phyloP scores from a whole-genome alignment of 2,329 filamentous ascomycete genomes.

The Aspergillus flavus region DNA sequence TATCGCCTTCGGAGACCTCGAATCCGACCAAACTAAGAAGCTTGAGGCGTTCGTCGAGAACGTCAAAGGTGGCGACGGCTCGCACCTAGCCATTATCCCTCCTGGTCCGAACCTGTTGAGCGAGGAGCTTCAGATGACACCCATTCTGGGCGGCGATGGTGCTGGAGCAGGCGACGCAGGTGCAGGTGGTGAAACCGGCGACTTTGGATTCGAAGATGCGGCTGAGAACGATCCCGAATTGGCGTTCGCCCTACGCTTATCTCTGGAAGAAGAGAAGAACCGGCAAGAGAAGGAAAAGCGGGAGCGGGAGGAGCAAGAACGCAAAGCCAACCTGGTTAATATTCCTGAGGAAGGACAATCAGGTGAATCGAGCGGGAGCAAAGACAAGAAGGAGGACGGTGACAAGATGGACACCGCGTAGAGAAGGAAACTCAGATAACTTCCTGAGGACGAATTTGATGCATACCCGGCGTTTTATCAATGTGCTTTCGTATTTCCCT shows the following conservation, averaged over 20 bases:
- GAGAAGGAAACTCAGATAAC: conserved; percentile 26
- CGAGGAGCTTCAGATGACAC: conserved; percentile 85
- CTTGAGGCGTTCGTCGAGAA: conserved; percentile 90
- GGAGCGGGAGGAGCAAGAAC: conserved; percentile 70
- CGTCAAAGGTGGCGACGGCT: conserved; percentile 89
- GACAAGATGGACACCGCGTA: conserved; percentile 94
- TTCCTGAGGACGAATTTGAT: conserved; percentile 33
- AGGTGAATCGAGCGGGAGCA: conserved; percentile 63
- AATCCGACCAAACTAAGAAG: conserved; percentile 85
- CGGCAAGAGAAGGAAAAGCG: conserved; percentile 83
- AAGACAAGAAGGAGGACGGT: conserved; percentile 57
- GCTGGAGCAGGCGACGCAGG: conserved; percentile 55
- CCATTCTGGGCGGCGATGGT: conserved; percentile 84
- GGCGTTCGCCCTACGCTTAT: conserved; percentile 92
- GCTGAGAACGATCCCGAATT: conserved; percentile 84
- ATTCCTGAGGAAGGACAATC: conserved; percentile 78
- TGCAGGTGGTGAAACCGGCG: conserved; percentile 58
- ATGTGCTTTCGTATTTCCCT: conserved; percentile 17
- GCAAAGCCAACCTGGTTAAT: conserved; percentile 75
- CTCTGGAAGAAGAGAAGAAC: conserved; percentile 96
- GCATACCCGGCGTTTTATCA: conserved; percentile 42
- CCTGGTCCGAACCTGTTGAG: conserved; percentile 90
- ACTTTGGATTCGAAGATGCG: conserved; percentile 79
- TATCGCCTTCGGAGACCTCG: conserved; percentile 89
- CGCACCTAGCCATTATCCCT: conserved; percentile 85